These are phyloP conservation scores for Sarocladium strictum DNA, from an alignment of 2,329 filamentous ascomycete species.

Conservation along the genomic window DNA sequence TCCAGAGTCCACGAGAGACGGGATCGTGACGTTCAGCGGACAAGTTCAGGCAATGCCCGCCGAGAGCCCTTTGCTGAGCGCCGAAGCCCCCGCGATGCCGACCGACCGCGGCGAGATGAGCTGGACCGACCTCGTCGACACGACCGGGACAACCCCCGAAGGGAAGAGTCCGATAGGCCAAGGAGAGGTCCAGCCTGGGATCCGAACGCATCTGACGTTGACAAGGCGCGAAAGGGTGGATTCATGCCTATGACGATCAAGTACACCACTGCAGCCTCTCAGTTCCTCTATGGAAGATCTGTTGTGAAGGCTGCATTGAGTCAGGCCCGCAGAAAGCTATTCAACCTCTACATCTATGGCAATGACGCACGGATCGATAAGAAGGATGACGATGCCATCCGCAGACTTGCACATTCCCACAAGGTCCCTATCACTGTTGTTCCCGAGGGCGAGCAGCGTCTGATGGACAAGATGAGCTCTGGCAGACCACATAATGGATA, in stretches of 20 bases:
- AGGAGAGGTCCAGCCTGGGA: not conserved
- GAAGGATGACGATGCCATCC: conserved; percentile 38
- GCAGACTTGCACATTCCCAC: conserved; percentile 38
- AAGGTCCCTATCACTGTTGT: conserved; percentile 54
- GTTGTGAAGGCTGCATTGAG: conserved; percentile 75
- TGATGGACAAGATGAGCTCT: conserved; percentile 78
- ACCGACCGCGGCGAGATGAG: not conserved
- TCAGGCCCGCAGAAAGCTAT: conserved; percentile 61
- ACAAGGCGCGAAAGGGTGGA: conserved; percentile 6
- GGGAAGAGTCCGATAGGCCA: not conserved
- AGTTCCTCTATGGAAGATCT: conserved; percentile 83
- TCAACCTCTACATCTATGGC: conserved; percentile 75
- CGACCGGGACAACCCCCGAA: not conserved
- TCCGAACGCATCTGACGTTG: not conserved
- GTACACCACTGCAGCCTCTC: conserved; percentile 79
- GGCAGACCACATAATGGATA: conserved; percentile 86
- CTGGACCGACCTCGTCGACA: not conserved
- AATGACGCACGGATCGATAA: conserved; percentile 47
- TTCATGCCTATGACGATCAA: conserved; percentile 30
- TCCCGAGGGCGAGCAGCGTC: conserved; percentile 51
- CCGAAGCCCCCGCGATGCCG: not conserved
- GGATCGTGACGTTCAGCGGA: not conserved
- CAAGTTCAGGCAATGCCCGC: too few relatives aligned
- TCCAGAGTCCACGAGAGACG: not conserved
- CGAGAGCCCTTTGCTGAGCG: too few relatives aligned